Evolutionary conservation across 2,329 filamentous ascomycete species (phyloP).

Genomic region (Apiospora saccharicola): DNA sequence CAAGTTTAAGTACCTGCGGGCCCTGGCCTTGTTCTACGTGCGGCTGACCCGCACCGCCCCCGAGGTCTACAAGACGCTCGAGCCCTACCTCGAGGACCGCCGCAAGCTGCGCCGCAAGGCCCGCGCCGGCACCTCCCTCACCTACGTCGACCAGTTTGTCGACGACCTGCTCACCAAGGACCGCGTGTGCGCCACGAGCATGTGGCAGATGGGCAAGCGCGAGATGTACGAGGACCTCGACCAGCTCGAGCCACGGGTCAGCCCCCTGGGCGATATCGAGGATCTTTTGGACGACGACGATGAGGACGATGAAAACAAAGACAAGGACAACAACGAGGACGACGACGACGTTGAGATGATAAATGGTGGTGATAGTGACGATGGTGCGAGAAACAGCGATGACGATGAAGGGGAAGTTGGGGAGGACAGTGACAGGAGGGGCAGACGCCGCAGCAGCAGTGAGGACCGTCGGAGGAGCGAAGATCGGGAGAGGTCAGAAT

Average conservation of each 20-base stretch:
- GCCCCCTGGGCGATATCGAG: conserved; percentile 82
- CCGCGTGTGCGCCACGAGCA: conserved; percentile 85
- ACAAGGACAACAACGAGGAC: conserved; percentile 11
- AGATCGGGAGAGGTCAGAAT: conserved; percentile 11
- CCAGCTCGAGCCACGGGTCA: conserved; percentile 83
- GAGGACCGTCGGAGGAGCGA: not conserved
- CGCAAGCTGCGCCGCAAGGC: conserved; percentile 83
- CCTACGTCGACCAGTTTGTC: conserved; percentile 89
- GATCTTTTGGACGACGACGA: conserved; percentile 68
- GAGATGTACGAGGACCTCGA: conserved; percentile 89
- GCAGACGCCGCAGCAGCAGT: conserved; percentile 29
- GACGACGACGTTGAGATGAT: conserved; percentile 30
- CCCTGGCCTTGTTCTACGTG: conserved; percentile 92
- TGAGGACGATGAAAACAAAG: conserved; percentile 42
- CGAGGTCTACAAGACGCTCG: conserved; percentile 80
- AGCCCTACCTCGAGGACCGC: conserved; percentile 82
- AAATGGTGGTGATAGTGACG: conserved; percentile 25
- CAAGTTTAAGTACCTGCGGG: conserved; percentile 85
- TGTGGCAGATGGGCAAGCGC: conserved; percentile 89
- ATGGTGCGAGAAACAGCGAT: conserved; percentile 31
- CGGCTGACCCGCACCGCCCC: conserved; percentile 83
- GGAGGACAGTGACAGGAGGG: conserved; percentile 34
- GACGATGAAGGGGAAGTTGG: conserved; percentile 50
- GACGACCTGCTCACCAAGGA: conserved; percentile 91
- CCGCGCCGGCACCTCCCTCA: conserved; percentile 77